phyloP scores from a whole-genome alignment of 208 protist species.

The Trypanosoma lewisi region DNA sequence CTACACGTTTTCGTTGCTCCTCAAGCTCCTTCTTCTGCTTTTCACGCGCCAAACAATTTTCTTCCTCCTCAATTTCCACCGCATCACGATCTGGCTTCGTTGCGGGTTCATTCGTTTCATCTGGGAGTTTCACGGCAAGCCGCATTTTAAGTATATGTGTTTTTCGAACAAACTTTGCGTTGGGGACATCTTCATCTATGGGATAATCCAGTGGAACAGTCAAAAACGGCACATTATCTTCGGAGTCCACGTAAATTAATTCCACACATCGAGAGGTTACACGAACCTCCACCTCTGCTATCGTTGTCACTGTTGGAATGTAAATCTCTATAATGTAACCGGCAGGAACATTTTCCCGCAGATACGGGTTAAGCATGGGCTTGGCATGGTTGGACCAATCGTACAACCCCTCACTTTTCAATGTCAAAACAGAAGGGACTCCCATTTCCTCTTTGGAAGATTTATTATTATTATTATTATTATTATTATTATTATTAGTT shows the following conservation, averaged over 20 bases:
- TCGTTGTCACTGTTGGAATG: slow-evolving; percentile 70
- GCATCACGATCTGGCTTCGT: slow-evolving; percentile 58
- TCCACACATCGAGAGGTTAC: slow-evolving; percentile 42
- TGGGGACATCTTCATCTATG: slow-evolving; percentile 50
- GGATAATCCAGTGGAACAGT: slow-evolving; percentile 73
- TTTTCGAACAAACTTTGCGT: slow-evolving; percentile 82
- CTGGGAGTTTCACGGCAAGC: slow-evolving; percentile 65
- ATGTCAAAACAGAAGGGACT: slow-evolving; percentile 28
- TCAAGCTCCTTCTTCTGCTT: slow-evolving; percentile 29
- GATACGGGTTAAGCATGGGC: slow-evolving; percentile 64
- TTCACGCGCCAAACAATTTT: slow-evolving; percentile 33
- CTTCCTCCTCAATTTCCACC: slow-evolving; percentile 67
- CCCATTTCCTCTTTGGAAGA: background rate
- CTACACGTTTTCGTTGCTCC: slow-evolving; percentile 30
- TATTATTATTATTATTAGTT: too few species aligned
- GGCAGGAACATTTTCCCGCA: slow-evolving; percentile 72
- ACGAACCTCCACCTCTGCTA: slow-evolving; percentile 82
- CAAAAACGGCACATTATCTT: slow-evolving; percentile 48
- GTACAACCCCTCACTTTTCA: slow-evolving; percentile 56
- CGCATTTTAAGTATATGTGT: slow-evolving; percentile 52
- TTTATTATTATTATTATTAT: too few species aligned
- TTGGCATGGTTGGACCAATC: slow-evolving; percentile 78
- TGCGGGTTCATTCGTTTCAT: slow-evolving; percentile 50
- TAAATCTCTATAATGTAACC: slow-evolving; percentile 51
- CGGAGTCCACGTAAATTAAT: slow-evolving; percentile 61